Percentiles rank a stretch among this genome's conserved stretches.
Evolutionary conservation across 306 rosid species (phyloP).

Genomic region (Malus sieversii): DNA sequence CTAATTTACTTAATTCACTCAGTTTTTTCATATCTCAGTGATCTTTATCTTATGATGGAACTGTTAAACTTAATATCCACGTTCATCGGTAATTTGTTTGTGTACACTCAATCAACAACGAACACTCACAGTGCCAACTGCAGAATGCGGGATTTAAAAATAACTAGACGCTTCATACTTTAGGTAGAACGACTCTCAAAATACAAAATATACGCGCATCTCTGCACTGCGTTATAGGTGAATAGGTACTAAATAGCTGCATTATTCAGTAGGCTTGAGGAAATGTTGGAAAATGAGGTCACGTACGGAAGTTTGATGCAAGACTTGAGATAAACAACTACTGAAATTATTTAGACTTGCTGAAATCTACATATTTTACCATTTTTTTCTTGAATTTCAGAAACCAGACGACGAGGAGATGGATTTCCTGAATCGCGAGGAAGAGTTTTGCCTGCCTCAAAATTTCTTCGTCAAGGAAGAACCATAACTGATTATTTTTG

Average conservation of each 20-base stretch:
- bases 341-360: neutral
- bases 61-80: neutral
- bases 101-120: neutral
- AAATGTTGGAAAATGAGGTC: neutral
- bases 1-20: neutral
- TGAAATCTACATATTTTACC: constrained; percentile 6
- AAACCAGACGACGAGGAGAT: constrained; percentile 85
- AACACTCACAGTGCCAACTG: neutral
- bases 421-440: constrained; percentile 68
- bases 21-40: neutral
- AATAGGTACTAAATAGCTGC: neutral
- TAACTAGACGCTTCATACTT: neutral
- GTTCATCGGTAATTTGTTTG: neutral
- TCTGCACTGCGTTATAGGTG: neutral
- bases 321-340: neutral
- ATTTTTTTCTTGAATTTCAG: constrained; percentile 27
- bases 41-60: neutral
- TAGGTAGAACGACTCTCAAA: neutral
- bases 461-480: constrained; percentile 78
- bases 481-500: constrained; percentile 25
- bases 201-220: neutral
- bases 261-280: neutral
- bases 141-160: neutral
- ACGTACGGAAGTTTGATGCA: neutral
- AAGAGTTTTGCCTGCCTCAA: constrained; percentile 81